Evolutionary conservation across 257 asterid genomes (phyloP).

Genomic region (Phtheirospermum japonicum): DNA sequence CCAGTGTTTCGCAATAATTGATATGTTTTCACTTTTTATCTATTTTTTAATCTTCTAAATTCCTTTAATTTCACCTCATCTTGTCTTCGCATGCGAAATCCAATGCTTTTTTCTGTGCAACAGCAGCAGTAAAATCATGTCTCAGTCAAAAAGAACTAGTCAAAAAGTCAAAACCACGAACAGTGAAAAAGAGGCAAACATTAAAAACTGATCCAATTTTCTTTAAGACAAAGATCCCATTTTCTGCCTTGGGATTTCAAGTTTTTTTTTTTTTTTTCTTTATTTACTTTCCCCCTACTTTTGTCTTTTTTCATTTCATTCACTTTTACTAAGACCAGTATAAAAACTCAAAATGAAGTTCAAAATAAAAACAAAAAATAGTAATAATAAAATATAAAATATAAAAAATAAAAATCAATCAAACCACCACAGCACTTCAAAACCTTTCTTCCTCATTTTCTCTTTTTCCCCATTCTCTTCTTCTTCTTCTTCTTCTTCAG

Average conservation of each 20-base stretch:
- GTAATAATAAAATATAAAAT: neutral
- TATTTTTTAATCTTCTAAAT: too few species aligned
- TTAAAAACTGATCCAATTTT: constrained; percentile 18
- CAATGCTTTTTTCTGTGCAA: neutral
- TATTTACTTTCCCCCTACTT: constrained; percentile 13
- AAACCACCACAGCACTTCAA: constrained; percentile 19
- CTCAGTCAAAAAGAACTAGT: constrained; percentile 33
- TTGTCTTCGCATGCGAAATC: neutral
- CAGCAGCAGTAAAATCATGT: constrained; percentile 23
- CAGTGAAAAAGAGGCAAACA: constrained; percentile 32
- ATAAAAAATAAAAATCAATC: constrained; percentile 16
- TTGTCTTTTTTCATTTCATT: constrained; percentile 32
- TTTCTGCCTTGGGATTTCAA: constrained; percentile 52
- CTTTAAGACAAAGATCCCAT: constrained; percentile 41
- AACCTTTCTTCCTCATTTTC: constrained; percentile 11
- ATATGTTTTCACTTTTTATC: too few species aligned
- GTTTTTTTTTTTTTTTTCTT: constrained; percentile 8
- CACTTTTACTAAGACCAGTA: constrained; percentile 16
- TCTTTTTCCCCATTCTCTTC: too few species aligned
- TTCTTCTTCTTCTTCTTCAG: constrained; percentile 18
- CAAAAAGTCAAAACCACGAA: constrained; percentile 37
- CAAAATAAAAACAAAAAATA: too few species aligned
- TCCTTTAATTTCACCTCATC: neutral
- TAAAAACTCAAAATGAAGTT: neutral
- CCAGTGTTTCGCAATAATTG: too few species aligned